Percentiles rank a stretch among this genome's conserved stretches.
phyloP scores from a whole-genome alignment of 1,139 yeast species.

The Yamadazyma diddensiae region DNA sequence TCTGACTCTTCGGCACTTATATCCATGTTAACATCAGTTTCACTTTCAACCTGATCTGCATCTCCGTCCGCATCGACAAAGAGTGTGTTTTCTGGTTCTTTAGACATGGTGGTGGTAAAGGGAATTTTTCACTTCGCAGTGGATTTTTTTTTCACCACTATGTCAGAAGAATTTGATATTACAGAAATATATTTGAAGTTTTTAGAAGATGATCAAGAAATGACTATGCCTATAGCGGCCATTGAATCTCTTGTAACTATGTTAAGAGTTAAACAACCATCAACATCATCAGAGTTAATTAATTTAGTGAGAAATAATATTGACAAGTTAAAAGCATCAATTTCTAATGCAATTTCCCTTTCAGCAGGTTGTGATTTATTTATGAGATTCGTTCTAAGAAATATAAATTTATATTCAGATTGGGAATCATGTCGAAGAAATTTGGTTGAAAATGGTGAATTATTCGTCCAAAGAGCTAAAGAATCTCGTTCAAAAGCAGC shows the following conservation, averaged over 20 bases:
- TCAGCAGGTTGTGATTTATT: slow-evolving; percentile 98
- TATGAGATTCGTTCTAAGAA: slow-evolving; percentile 86
- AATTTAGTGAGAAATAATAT: slow-evolving; percentile 76
- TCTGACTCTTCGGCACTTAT: slow-evolving; percentile 11
- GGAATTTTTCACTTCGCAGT: slow-evolving; percentile 3
- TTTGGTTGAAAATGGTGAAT: slow-evolving; percentile 88
- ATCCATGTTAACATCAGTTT: slow-evolving; percentile 10
- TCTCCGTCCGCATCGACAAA: slow-evolving; percentile 11
- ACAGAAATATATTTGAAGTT: slow-evolving; percentile 76
- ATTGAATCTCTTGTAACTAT: slow-evolving; percentile 89
- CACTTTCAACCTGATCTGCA: slow-evolving; percentile 10
- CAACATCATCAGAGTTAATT: slow-evolving; percentile 91
- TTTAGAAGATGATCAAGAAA: slow-evolving; percentile 81
- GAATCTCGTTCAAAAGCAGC: slow-evolving; percentile 88
- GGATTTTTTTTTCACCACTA: slow-evolving; percentile 5
- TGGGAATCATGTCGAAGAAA: slow-evolving; percentile 95
- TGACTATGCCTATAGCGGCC: slow-evolving; percentile 99
- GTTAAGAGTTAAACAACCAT: slow-evolving; percentile 76
- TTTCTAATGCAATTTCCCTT: slow-evolving; percentile 86
- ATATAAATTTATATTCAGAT: slow-evolving; percentile 84
- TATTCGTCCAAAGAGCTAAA: slow-evolving; percentile 89
- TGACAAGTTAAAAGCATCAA: slow-evolving; percentile 67
- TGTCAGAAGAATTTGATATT: slow-evolving; percentile 57
- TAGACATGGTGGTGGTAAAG: slow-evolving; percentile 3
- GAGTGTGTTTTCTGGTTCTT: slow-evolving; percentile 4